Evolutionary conservation across 441 rosid genomes (phyloP).

Genomic region (Raphanus hybrid): DNA sequence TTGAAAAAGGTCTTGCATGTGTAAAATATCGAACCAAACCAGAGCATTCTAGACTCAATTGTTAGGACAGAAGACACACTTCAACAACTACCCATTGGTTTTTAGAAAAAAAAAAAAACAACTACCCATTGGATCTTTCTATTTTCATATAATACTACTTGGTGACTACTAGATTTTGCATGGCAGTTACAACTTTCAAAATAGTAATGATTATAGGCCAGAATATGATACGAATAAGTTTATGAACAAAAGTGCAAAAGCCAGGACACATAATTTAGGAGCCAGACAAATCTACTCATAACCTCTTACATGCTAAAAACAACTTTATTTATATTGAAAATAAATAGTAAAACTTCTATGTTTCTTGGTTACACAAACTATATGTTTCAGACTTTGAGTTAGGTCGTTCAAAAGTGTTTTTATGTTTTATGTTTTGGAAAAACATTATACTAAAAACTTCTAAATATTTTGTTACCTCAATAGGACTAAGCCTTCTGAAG

Average conservation of each 20-base stretch:
- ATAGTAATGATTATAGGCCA: neutral
- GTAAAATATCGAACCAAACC: neutral
- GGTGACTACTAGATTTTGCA: neutral
- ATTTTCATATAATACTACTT: neutral
- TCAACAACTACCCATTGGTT: neutral
- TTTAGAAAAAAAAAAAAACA: too few species aligned
- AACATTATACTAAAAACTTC: too few species aligned
- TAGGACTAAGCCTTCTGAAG: slow-evolving; percentile 63
- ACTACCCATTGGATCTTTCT: neutral
- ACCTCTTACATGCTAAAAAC: slow-evolving; percentile 12
- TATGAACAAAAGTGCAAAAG: slow-evolving; percentile 10
- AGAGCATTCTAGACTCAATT: neutral
- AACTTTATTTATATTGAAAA: neutral
- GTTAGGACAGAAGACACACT: neutral
- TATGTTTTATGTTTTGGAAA: neutral
- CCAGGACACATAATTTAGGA: neutral
- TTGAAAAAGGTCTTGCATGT: neutral
- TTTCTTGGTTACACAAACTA: neutral
- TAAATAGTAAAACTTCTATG: neutral
- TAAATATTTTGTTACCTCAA: slow-evolving; percentile 46
- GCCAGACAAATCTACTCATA: neutral
- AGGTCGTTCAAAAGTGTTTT: neutral
- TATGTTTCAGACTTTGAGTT: slow-evolving; percentile 4
- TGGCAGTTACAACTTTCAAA: neutral
- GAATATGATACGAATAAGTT: slow-evolving; percentile 7